Conservation (phyloP, 2,329 filamentous ascomycete species). For the Juglanconis sp. region DNA sequence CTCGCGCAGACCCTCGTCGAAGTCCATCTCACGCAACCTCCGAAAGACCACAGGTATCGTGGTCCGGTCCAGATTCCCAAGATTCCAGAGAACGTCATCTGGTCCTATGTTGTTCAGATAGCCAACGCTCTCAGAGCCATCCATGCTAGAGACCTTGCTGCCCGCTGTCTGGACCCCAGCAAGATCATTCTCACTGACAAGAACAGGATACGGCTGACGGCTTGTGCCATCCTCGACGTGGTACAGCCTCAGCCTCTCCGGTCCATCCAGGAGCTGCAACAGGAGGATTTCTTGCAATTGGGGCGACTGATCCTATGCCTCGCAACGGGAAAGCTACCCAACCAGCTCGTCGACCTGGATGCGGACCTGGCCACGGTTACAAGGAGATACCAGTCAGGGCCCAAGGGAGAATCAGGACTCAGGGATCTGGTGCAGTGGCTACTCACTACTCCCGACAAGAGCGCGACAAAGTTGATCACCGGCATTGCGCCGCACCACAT, state of each 20-base stretch:
- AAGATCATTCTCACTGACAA: slow-evolving; percentile 90
- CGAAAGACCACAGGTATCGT: slow-evolving; percentile 34
- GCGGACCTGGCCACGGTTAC: slow-evolving; percentile 36
- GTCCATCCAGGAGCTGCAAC: slow-evolving; percentile 72
- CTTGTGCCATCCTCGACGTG: slow-evolving; percentile 86
- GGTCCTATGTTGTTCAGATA: slow-evolving; percentile 91
- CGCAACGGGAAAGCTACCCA: slow-evolving; percentile 62
- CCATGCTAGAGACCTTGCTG: slow-evolving; percentile 76
- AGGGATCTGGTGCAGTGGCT: slow-evolving; percentile 81
- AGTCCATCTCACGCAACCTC: slow-evolving; percentile 60
- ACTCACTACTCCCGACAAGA: slow-evolving; percentile 64
- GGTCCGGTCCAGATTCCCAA: slow-evolving; percentile 43
- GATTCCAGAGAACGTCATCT: slow-evolving; percentile 72
- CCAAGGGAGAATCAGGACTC: slow-evolving; percentile 48
- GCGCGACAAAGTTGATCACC: slow-evolving; percentile 74
- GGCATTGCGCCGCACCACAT: slow-evolving; percentile 73
- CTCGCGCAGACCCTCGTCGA: slow-evolving; percentile 86
- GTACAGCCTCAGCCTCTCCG: slow-evolving; percentile 73
- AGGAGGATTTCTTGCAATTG: slow-evolving; percentile 82
- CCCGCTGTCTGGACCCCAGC: slow-evolving; percentile 78
- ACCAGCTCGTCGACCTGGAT: slow-evolving; percentile 54
- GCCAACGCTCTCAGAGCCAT: slow-evolving; percentile 84
- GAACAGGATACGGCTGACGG: slow-evolving; percentile 82
- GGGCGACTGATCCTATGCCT: slow-evolving; percentile 82
- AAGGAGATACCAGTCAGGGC: slow-evolving; percentile 14